Evolutionary conservation across 352 stramenopile species (phyloP), one percentile per base, ranked within the genome.

Genomic region (Blastocystis sp.): DNA sequence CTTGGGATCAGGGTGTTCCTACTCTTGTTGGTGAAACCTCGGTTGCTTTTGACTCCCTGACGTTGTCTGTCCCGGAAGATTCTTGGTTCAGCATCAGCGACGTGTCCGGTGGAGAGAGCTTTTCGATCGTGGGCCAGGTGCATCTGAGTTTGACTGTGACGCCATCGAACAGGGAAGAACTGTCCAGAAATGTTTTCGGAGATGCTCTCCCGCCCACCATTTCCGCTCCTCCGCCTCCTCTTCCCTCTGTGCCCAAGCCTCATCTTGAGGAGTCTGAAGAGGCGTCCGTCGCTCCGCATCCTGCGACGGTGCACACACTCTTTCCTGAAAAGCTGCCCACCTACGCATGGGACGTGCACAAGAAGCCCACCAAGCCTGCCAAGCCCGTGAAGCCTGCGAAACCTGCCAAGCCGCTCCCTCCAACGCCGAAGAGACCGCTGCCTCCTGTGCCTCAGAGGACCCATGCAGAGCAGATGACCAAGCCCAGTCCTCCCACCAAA

Each of bases 181-280:
- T 13, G 20, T 29, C 39, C 50, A 23, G 13, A 53, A 34, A 13
- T 55, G 66, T 55, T 20, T 47, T 15, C 20, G 7, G 39, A 5
- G 66, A 77, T 77, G 23, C 29, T 15, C 66, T 18, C 56, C 66
- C 66, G 23, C 56, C 56, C 41, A 47, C 34, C 26, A 43, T 76
- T 77, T 56, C 56, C 23, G 56, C 23, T 23, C 56, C 56, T 66
- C 41, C 39, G n/a, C 70, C 70, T 0, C 70, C 70, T 23, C 70
- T 80, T 20, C 70, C 70, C 23, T 47, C 70, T 13, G 70, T 53
- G 39, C 50, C 70, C 41, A 80, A 80, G 50, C 70, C 70, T n/a
- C n/a, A 29, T 73, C 26, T 39, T 9, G 62, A 73, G 62, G 9
- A 18, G n/a, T 39, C 62, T 4, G 11, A 39, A 47, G 34, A 34